These are phyloP conservation scores for Phytomonas sp. DNA, from an alignment of 208 protist species.

Conservation along the genomic window DNA sequence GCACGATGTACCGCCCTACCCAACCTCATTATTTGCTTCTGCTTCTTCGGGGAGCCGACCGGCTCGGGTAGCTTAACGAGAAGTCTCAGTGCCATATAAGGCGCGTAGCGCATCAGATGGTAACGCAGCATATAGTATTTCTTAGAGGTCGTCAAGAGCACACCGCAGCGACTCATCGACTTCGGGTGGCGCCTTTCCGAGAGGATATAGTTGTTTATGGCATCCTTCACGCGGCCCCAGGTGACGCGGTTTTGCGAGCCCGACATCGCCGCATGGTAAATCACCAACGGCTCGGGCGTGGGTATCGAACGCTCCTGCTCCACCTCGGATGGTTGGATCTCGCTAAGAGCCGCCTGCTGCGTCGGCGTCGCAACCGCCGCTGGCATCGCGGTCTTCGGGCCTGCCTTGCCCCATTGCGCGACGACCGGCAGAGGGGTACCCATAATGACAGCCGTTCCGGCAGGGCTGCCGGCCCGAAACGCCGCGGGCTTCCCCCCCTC, in stretches of 20 bases:
- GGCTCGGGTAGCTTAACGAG: slow-evolving; percentile 39
- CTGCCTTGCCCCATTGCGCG: background rate
- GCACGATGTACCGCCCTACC: slow-evolving; percentile 48
- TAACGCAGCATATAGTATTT: slow-evolving; percentile 39
- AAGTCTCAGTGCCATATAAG: slow-evolving; percentile 35
- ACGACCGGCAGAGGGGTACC: background rate
- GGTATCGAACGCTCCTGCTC: too few relatives aligned
- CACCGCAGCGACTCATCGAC: slow-evolving; percentile 20
- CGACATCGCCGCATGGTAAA: slow-evolving; percentile 61
- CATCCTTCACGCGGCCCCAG: slow-evolving; percentile 32
- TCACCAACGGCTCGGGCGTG: slow-evolving; percentile 17
- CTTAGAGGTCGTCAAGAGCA: slow-evolving; percentile 30
- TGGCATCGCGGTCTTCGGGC: slow-evolving; percentile 3
- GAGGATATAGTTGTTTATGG: slow-evolving; percentile 29
- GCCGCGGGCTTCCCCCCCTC: background rate
- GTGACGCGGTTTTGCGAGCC: slow-evolving; percentile 33
- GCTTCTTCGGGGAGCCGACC: slow-evolving; percentile 39
- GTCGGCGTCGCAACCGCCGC: slow-evolving; percentile 9
- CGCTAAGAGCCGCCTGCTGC: background rate
- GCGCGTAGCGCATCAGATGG: slow-evolving; percentile 42
- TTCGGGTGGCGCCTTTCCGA: slow-evolving; percentile 40
- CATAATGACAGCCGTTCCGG: too few relatives aligned
- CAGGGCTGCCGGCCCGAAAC: background rate
- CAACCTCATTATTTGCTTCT: slow-evolving; percentile 30
- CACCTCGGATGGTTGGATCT: too few relatives aligned